Percentiles rank a stretch among this genome's conserved stretches.
Evolutionary conservation across 768 basidiomycete species (phyloP).

Genomic region (Bullera alba): DNA sequence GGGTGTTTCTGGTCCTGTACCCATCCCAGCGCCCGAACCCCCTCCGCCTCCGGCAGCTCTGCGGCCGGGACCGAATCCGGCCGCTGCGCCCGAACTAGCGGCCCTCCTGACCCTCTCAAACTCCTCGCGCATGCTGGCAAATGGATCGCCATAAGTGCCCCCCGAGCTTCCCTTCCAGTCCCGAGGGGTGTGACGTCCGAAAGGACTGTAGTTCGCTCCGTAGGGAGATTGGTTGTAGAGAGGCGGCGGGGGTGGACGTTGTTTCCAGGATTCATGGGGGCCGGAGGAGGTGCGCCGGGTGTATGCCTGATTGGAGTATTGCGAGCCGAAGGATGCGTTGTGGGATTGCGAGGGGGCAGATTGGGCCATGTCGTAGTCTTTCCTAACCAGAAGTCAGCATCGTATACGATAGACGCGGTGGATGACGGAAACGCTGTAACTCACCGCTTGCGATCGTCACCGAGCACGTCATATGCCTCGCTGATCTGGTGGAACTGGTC

Average conservation of each 20-base stretch:
- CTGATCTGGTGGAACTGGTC: constrained; percentile 40
- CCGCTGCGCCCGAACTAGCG: too few species aligned
- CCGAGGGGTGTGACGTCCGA: constrained; percentile 10
- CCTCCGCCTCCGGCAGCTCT: too few species aligned
- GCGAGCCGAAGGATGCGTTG: not conserved
- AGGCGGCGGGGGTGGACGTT: constrained; percentile 8
- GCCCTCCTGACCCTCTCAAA: not conserved
- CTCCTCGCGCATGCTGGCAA: not conserved
- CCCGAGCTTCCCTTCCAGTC: not conserved
- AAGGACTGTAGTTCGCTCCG: constrained; percentile 16
- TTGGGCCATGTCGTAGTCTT: too few species aligned
- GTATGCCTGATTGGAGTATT: constrained; percentile 3
- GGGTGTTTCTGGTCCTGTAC: too few species aligned
- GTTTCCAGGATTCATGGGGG: constrained; percentile 26
- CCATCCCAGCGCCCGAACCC: too few species aligned
- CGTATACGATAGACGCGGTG: too few species aligned
- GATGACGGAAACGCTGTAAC: constrained; percentile 1
- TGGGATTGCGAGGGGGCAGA: constrained; percentile 3
- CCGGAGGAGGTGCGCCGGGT: constrained; percentile 11
- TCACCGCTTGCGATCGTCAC: constrained; percentile 41
- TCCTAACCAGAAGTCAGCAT: too few species aligned
- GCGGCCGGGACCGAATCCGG: too few species aligned
- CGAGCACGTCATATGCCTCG: constrained; percentile 41
- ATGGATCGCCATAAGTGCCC: not conserved
- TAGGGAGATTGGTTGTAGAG: constrained; percentile 4